These are phyloP conservation scores for Metarhizium rileyi DNA, from an alignment of 2,329 filamentous ascomycete genomes.

Conservation along the genomic window DNA sequence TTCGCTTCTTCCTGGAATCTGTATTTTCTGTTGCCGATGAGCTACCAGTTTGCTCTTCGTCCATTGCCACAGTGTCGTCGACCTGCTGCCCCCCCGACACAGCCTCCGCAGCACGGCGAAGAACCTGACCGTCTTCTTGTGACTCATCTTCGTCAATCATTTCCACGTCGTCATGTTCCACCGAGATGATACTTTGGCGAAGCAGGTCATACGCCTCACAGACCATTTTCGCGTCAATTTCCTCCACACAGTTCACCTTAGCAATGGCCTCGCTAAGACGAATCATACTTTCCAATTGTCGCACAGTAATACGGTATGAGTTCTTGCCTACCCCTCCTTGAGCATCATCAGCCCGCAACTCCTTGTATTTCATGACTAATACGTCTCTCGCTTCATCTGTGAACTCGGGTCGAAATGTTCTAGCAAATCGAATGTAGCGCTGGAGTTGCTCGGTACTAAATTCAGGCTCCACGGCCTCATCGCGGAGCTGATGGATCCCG, in stretches of 20 bases:
- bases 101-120: slow-evolving; percentile 29
- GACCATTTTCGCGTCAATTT: slow-evolving; percentile 77
- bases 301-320: slow-evolving; percentile 93
- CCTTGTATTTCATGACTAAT: slow-evolving; percentile 89
- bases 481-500: slow-evolving; percentile 81
- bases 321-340: slow-evolving; percentile 91
- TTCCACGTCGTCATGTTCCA: slow-evolving; percentile 95
- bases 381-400: slow-evolving; percentile 75
- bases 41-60: slow-evolving; percentile 16
- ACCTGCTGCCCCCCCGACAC: slow-evolving; percentile 36
- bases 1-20: slow-evolving; percentile 53
- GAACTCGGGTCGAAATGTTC: slow-evolving; percentile 90
- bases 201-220: slow-evolving; percentile 86
- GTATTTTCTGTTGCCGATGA: slow-evolving; percentile 11
- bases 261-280: slow-evolving; percentile 95
- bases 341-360: slow-evolving; percentile 83
- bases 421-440: slow-evolving; percentile 91
- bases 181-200: slow-evolving; percentile 89
- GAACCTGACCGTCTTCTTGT: slow-evolving; percentile 35
- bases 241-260: slow-evolving; percentile 91
- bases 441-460: slow-evolving; percentile 95
- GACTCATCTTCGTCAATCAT: slow-evolving; percentile 65
- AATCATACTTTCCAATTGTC: slow-evolving; percentile 93
- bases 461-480: slow-evolving; percentile 84
- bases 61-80: slow-evolving; percentile 32